Conservation (phyloP, 306 rosid genomes). For the Castanea sativa region DNA sequence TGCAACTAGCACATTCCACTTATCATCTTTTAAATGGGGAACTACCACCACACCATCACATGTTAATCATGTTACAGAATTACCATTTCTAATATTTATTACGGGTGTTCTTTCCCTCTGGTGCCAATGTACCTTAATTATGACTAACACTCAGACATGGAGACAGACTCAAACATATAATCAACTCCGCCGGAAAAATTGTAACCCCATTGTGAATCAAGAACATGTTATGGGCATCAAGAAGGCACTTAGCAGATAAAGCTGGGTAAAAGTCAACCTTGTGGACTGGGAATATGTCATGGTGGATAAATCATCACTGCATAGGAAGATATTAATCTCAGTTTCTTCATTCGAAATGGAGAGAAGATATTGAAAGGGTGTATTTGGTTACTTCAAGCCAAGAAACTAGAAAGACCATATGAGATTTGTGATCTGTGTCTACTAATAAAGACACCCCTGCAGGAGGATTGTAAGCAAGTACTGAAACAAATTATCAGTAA, state of each 20-base stretch:
- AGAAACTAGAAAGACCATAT: slow-evolving; percentile 9
- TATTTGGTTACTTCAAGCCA: slow-evolving; percentile 1
- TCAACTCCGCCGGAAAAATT: not conserved
- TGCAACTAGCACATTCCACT: too few relatives aligned
- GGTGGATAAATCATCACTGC: slow-evolving; percentile 49
- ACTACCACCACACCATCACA: too few relatives aligned
- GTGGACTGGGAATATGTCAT: slow-evolving; percentile 50
- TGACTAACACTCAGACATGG: not conserved
- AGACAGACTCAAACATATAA: not conserved
- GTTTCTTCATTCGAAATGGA: slow-evolving; percentile 29
- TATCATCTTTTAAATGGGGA: too few relatives aligned
- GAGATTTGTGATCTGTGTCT: not conserved
- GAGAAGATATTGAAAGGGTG: slow-evolving; percentile 2
- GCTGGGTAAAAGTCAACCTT: slow-evolving; percentile 33
- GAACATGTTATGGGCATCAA: slow-evolving; percentile 32
- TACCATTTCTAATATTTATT: too few relatives aligned
- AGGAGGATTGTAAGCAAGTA: not conserved
- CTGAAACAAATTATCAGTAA: not conserved
- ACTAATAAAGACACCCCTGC: not conserved
- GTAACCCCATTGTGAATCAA: slow-evolving; percentile 11
- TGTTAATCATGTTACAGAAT: too few relatives aligned
- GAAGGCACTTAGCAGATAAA: slow-evolving; percentile 33
- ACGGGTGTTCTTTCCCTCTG: too few relatives aligned
- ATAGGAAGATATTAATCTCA: slow-evolving; percentile 40
- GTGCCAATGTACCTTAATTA: too few relatives aligned